These are phyloP conservation scores for Avena eriantha DNA, from an alignment of 176 grass and related monocot genomes.

Conservation along the genomic window DNA sequence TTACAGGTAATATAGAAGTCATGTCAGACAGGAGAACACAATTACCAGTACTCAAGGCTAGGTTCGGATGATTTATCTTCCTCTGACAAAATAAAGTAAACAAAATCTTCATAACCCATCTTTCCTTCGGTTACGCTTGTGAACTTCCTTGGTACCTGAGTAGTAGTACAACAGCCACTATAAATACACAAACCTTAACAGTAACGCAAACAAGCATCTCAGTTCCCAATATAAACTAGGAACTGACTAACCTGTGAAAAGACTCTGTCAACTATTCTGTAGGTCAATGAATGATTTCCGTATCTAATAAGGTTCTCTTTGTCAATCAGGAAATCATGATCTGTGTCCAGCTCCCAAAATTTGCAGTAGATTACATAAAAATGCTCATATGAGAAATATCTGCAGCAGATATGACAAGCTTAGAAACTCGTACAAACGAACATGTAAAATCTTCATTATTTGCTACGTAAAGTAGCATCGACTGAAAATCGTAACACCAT, in stretches of 20 bases:
- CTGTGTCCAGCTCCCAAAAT: slow-evolving; percentile 98
- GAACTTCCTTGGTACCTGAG: slow-evolving; percentile 92
- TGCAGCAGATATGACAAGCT: slow-evolving; percentile 50
- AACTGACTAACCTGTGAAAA: slow-evolving; percentile 86
- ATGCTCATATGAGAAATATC: slow-evolving; percentile 99
- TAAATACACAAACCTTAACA: slow-evolving; percentile 42
- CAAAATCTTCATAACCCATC: slow-evolving; percentile 99
- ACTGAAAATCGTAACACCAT: background rate
- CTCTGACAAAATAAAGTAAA: slow-evolving; percentile 98
- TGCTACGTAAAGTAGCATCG: slow-evolving; percentile 7
- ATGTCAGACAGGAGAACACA: slow-evolving; percentile 21
- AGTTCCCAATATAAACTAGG: slow-evolving; percentile 21
- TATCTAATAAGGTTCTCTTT: slow-evolving; percentile 99
- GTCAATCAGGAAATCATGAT: slow-evolving; percentile 99
- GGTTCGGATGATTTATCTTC: slow-evolving; percentile 98
- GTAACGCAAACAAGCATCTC: slow-evolving; percentile 5
- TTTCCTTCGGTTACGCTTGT: slow-evolving; percentile 92
- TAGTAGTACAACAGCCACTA: slow-evolving; percentile 17
- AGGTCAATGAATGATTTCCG: slow-evolving; percentile 96
- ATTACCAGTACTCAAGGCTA: slow-evolving; percentile 99
- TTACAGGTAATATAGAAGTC: slow-evolving; percentile 33
- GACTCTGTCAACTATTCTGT: slow-evolving; percentile 97
- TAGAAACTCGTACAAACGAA: background rate
- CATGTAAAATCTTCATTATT: background rate
- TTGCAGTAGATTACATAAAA: slow-evolving; percentile 99